These are phyloP conservation scores for Penicillium sp. DNA, from an alignment of 2,329 filamentous ascomycete species.

Conservation along the genomic window DNA sequence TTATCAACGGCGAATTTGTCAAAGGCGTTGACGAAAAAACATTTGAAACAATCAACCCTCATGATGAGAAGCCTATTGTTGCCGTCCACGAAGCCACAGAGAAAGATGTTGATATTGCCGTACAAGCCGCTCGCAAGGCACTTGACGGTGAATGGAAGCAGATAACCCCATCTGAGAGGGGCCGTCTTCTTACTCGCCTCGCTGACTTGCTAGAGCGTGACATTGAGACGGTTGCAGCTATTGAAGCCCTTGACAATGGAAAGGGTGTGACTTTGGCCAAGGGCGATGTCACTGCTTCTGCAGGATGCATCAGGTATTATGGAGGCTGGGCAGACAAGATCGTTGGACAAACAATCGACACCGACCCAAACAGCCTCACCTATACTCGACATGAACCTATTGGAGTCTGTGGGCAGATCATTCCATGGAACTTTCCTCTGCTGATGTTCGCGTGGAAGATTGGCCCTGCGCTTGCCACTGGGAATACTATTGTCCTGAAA, in stretches of 20 bases:
- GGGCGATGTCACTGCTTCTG: slow-evolving; percentile 1
- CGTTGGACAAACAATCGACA: slow-evolving; percentile 10
- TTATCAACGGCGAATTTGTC: no score
- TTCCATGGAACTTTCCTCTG: slow-evolving; percentile 79
- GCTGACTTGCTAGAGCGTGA: slow-evolving; percentile 10
- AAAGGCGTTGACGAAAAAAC: no score
- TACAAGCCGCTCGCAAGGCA: slow-evolving; percentile 4
- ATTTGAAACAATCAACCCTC: background rate
- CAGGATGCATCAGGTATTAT: slow-evolving; percentile 5
- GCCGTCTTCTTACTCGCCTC: slow-evolving; percentile 5
- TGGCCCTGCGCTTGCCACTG: slow-evolving; percentile 64
- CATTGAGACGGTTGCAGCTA: slow-evolving; percentile 6
- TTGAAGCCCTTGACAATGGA: slow-evolving; percentile 15
- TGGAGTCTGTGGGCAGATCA: slow-evolving; percentile 75
- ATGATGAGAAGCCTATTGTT: background rate
- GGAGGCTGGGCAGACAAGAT: slow-evolving; percentile 12
- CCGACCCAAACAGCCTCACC: slow-evolving; percentile 1
- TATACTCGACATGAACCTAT: slow-evolving; percentile 60
- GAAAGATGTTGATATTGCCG: slow-evolving; percentile 8
- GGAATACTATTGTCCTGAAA: slow-evolving; percentile 64
- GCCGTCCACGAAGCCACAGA: slow-evolving; percentile 4
- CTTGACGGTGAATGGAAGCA: slow-evolving; percentile 6
- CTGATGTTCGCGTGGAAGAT: slow-evolving; percentile 80
- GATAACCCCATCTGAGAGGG: slow-evolving; percentile 4
- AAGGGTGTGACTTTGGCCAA: slow-evolving; percentile 9